These are phyloP conservation scores for Tulasnella sp. DNA, from an alignment of 768 basidiomycete genomes.

Conservation along the genomic window DNA sequence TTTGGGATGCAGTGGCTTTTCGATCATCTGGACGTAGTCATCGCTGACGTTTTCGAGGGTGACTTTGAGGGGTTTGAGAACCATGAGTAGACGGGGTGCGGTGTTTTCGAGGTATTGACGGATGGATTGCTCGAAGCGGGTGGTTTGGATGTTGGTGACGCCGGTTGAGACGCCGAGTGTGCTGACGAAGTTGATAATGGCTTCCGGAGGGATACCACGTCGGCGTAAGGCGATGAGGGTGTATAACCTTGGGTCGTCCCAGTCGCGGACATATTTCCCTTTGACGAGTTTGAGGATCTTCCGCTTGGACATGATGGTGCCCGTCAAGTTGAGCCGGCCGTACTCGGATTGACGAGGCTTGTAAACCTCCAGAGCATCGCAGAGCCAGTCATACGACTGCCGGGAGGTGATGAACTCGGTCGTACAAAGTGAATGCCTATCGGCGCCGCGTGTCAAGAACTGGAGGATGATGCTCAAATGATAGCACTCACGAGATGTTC, in stretches of 20 bases:
- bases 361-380: conserved; percentile 94
- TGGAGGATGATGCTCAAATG: background rate
- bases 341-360: conserved; percentile 96
- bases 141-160: conserved; percentile 67
- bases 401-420: conserved; percentile 91
- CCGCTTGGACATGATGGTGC: conserved; percentile 93
- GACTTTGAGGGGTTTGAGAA: conserved; percentile 79
- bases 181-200: conserved; percentile 86
- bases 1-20: conserved; percentile 92
- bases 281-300: conserved; percentile 85
- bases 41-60: conserved; percentile 83
- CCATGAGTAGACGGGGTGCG: conserved; percentile 83
- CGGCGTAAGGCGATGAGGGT: conserved; percentile 92
- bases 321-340: conserved; percentile 83
- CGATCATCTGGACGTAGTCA: conserved; percentile 67
- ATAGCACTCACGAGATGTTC: conserved; percentile 96
- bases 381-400: conserved; percentile 98
- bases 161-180: conserved; percentile 87
- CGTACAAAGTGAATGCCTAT: conserved; percentile 92
- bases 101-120: conserved; percentile 80
- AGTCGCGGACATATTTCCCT: conserved; percentile 70
- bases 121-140: conserved; percentile 81
- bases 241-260: conserved; percentile 97
- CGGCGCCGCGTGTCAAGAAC: background rate
- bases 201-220: conserved; percentile 93